phyloP scores from a whole-genome alignment of 2,329 filamentous ascomycete species.

The Epichloe baconii region DNA sequence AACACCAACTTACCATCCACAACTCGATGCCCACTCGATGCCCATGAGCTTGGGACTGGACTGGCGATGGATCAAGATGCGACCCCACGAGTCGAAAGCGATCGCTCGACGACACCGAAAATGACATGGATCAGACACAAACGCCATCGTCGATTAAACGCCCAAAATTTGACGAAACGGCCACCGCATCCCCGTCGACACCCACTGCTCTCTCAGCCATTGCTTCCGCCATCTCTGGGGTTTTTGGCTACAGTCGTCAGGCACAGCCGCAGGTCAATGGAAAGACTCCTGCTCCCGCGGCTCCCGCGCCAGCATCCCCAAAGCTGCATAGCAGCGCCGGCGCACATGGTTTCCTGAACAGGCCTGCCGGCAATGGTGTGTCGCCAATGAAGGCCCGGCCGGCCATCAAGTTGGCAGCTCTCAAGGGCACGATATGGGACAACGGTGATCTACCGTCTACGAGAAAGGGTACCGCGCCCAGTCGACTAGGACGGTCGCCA shows the following conservation, averaged over 20 bases:
- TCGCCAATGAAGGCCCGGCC: conserved; percentile 9
- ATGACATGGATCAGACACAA: conserved; percentile 9
- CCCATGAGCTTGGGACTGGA: background rate
- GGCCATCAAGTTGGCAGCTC: conserved; percentile 23
- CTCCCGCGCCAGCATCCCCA: background rate
- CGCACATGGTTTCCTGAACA: conserved; percentile 1
- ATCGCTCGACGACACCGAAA: conserved; percentile 10
- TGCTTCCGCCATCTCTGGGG: conserved; percentile 18
- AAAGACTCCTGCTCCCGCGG: background rate
- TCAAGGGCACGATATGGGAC: conserved; percentile 27
- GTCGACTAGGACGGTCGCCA: background rate
- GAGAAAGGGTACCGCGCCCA: conserved; percentile 9
- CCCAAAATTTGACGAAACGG: conserved; percentile 17
- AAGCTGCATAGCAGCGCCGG: background rate
- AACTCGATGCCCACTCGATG: background rate
- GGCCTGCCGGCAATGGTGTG: conserved; percentile 3
- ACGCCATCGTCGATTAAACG: conserved; percentile 19
- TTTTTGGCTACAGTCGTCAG: conserved; percentile 13
- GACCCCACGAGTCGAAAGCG: conserved; percentile 8
- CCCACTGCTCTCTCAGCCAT: conserved; percentile 19
- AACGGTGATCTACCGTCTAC: conserved; percentile 13
- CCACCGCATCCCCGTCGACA: conserved; percentile 14
- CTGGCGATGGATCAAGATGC: conserved; percentile 16
- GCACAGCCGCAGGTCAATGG: conserved; percentile 7
- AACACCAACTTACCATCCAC: background rate